phyloP scores from a whole-genome alignment of 164 flowering plant species.

The Kingdonia uniflora region DNA sequence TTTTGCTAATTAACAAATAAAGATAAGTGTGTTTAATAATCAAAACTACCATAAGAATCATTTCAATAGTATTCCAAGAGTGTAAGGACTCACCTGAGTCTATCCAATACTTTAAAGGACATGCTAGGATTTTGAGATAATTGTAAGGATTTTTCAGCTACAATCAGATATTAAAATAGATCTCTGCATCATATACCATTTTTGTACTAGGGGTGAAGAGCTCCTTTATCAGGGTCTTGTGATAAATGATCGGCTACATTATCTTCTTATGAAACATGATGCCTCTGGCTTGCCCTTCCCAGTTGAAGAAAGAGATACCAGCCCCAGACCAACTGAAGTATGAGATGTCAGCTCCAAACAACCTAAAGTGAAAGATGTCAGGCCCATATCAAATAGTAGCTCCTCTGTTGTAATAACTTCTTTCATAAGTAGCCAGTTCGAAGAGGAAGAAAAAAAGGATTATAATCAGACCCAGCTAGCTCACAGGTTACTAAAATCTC shows the following conservation, averaged over 20 bases:
- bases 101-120: too few relatives aligned
- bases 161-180: too few relatives aligned
- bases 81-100: too few relatives aligned
- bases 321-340: constrained; percentile 9
- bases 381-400: constrained; percentile 19
- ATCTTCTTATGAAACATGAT: constrained; percentile 73
- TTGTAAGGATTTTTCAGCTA: too few relatives aligned
- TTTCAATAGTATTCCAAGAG: too few relatives aligned
- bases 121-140: too few relatives aligned
- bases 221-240: constrained; percentile 77
- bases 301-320: constrained; percentile 15
- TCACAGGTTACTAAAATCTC: constrained; percentile 43
- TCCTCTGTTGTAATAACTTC: constrained; percentile 18
- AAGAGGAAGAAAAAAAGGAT: constrained; percentile 77
- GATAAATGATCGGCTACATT: constrained; percentile 70
- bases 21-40: too few relatives aligned
- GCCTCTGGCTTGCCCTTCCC: constrained; percentile 73
- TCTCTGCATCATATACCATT: neutral
- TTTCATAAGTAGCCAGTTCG: constrained; percentile 13
- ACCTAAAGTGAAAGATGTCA: neutral
- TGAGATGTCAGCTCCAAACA: constrained; percentile 3
- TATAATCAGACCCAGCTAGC: constrained; percentile 87
- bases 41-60: too few relatives aligned
- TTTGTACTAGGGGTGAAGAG: constrained; percentile 72
- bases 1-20: too few relatives aligned